These are phyloP conservation scores for Basipetospora chlamydospora DNA, from an alignment of 2,329 filamentous ascomycete genomes.

Conservation along the genomic window DNA sequence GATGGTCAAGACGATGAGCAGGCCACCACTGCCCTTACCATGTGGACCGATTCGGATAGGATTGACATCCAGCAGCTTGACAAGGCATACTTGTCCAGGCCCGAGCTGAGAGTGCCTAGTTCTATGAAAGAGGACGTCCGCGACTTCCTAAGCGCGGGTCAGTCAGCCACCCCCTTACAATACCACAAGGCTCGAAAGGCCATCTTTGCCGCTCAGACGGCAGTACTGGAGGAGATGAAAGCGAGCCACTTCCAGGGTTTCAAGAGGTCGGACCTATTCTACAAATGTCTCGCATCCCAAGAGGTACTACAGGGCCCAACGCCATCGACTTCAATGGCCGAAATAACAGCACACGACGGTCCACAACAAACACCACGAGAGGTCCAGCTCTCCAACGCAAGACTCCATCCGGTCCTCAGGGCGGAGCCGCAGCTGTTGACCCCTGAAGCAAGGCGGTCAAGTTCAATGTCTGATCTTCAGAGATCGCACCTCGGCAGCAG, in stretches of 20 bases:
- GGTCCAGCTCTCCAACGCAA: conserved; percentile 13
- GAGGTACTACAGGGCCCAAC: conserved; percentile 38
- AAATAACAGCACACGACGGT: not conserved
- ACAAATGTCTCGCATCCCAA: conserved; percentile 86
- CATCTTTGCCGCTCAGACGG: conserved; percentile 68
- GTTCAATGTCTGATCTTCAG: conserved; percentile 34
- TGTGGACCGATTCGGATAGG: conserved; percentile 74
- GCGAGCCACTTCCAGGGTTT: conserved; percentile 69
- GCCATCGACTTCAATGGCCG: conserved; percentile 12
- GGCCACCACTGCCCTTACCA: conserved; percentile 42
- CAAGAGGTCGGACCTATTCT: conserved; percentile 86
- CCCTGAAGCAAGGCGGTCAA: conserved; percentile 24
- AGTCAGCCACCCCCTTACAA: conserved; percentile 59
- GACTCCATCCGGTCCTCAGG: not conserved
- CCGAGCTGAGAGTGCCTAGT: conserved; percentile 65
- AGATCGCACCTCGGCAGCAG: conserved; percentile 21
- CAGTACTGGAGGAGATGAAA: conserved; percentile 73
- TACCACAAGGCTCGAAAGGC: conserved; percentile 73
- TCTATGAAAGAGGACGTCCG: conserved; percentile 56
- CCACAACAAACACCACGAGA: not conserved
- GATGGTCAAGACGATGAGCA: conserved; percentile 45
- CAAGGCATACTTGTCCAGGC: conserved; percentile 70
- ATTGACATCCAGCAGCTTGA: conserved; percentile 83
- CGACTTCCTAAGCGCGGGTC: conserved; percentile 66
- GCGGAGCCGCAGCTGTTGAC: conserved; percentile 23